phyloP scores from a whole-genome alignment of 2,329 filamentous ascomycete genomes.

The Talaromyces sp. region DNA sequence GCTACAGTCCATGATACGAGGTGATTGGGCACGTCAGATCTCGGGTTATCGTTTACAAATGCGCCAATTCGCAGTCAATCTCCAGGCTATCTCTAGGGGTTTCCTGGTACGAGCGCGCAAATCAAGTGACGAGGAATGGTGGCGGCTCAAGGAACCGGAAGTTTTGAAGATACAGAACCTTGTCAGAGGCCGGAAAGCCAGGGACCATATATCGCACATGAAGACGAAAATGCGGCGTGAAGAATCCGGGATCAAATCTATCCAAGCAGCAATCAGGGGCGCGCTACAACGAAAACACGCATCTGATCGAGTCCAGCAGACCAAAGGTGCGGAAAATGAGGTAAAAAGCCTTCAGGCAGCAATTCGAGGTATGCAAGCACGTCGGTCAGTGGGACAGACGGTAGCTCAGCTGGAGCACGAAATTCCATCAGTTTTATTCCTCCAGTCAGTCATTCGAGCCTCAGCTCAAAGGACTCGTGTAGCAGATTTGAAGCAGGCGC shows the following conservation, averaged over 20 bases:
- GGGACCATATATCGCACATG: constrained; percentile 44
- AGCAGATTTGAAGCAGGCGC: constrained; percentile 39
- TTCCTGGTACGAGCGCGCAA: constrained; percentile 68
- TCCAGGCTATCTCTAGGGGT: constrained; percentile 78
- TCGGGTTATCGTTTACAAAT: constrained; percentile 78
- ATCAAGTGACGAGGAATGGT: constrained; percentile 65
- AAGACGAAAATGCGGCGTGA: constrained; percentile 41
- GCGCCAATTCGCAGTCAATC: constrained; percentile 71
- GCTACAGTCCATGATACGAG: constrained; percentile 81
- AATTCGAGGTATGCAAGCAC: constrained; percentile 58
- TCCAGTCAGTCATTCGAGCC: constrained; percentile 41
- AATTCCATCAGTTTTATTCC: constrained; percentile 28
- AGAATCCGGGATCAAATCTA: constrained; percentile 45
- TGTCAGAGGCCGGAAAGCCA: constrained; percentile 57
- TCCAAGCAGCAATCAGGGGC: constrained; percentile 59
- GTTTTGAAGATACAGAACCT: constrained; percentile 81
- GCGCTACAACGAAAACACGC: constrained; percentile 44
- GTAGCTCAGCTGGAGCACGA: constrained; percentile 30
- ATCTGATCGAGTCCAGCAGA: constrained; percentile 58
- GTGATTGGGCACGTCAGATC: constrained; percentile 82
- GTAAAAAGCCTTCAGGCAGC: constrained; percentile 60
- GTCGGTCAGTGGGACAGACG: constrained; percentile 30
- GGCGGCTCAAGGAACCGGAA: constrained; percentile 68
- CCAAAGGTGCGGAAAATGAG: constrained; percentile 62
- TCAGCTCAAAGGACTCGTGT: constrained; percentile 41